Conservation (phyloP, 2,329 filamentous ascomycete genomes). For the Colletotrichum lentis region DNA sequence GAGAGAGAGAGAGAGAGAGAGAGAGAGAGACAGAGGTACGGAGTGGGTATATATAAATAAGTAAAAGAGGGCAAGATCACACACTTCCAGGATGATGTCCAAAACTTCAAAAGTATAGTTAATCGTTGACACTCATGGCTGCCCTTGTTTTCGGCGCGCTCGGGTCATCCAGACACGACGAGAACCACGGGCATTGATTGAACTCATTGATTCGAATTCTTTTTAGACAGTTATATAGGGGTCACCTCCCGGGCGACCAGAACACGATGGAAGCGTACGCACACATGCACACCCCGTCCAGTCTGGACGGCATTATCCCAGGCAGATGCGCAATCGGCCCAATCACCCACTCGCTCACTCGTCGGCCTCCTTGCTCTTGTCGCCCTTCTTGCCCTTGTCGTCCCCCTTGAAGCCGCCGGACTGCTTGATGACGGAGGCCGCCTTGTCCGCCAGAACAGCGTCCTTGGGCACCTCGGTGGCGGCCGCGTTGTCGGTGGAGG, state of each 20-base stretch:
- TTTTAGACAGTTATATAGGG: neutral
- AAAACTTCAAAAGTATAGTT: neutral
- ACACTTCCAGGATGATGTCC: neutral
- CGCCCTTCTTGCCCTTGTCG: neutral
- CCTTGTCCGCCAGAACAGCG: conserved; percentile 22
- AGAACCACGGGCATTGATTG: too few species aligned
- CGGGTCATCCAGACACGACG: too few species aligned
- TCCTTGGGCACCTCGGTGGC: conserved; percentile 30
- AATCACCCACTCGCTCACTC: neutral
- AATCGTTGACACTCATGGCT: too few species aligned
- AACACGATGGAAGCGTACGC: neutral
- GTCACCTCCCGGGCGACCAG: neutral
- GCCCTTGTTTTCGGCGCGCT: too few species aligned
- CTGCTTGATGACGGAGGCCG: conserved; percentile 15
- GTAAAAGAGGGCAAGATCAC: too few species aligned
- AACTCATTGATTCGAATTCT: neutral
- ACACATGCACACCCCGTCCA: neutral
- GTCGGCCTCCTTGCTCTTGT: too few species aligned
- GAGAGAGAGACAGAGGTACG: too few species aligned
- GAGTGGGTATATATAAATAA: too few species aligned
- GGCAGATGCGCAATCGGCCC: neutral
- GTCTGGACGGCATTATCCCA: neutral
- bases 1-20: too few species aligned
- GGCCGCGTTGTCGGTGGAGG: conserved; percentile 36
- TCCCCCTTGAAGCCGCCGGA: too few species aligned